phyloP scores from a whole-genome alignment of 2,329 filamentous ascomycete species.

The Metarhizium brunneum region DNA sequence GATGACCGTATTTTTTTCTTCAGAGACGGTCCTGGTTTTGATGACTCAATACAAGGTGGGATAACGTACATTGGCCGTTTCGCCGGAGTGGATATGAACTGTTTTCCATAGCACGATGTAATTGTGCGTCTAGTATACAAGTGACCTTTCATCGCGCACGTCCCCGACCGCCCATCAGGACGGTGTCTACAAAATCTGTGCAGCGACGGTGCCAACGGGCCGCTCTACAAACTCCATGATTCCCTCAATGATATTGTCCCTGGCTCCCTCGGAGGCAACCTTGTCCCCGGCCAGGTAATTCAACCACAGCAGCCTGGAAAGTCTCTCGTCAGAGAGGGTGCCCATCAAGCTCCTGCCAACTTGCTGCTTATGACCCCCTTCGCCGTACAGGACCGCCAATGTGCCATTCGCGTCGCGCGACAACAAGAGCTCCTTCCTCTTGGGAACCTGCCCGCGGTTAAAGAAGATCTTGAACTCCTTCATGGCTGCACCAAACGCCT shows the following conservation, averaged over 20 bases:
- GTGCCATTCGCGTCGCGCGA: constrained; percentile 55
- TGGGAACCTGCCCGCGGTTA: constrained; percentile 69
- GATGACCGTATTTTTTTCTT: neutral
- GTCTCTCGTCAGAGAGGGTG: constrained; percentile 64
- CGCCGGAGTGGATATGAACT: neutral
- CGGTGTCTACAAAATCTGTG: constrained; percentile 52
- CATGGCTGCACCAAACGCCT: constrained; percentile 67
- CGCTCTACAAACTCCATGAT: constrained; percentile 81
- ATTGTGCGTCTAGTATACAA: constrained; percentile 2
- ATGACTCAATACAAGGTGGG: neutral
- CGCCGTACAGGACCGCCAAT: constrained; percentile 59
- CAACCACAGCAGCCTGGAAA: constrained; percentile 77
- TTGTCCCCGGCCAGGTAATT: constrained; percentile 81
- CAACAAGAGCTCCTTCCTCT: constrained; percentile 69
- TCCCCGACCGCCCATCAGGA: neutral
- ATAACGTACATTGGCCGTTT: neutral
- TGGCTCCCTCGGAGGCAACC: constrained; percentile 75
- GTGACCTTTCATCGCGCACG: neutral
- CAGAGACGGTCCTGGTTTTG: neutral
- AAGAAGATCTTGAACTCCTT: constrained; percentile 75
- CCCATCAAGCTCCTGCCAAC: constrained; percentile 51
- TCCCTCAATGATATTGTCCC: constrained; percentile 76
- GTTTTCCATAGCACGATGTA: neutral
- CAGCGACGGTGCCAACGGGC: constrained; percentile 77
- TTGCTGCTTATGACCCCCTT: constrained; percentile 41